Evolutionary conservation across 2,329 filamentous ascomycete genomes (phyloP).

Genomic region (Monilinia aucupariae): DNA sequence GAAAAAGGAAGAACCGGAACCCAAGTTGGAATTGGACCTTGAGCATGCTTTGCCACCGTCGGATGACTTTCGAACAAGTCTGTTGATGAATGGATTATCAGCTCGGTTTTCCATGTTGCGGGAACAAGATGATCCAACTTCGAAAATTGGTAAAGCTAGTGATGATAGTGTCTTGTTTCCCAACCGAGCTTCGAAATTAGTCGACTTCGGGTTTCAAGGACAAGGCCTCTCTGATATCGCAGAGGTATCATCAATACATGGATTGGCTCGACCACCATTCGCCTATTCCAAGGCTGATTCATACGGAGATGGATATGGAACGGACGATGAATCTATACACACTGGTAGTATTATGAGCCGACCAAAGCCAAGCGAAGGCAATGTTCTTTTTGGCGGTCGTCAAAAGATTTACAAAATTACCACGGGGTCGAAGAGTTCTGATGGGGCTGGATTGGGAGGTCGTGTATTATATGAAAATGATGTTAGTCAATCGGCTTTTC

Average conservation of each 20-base stretch:
- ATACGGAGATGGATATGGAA: constrained; percentile 55
- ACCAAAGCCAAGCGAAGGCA: constrained; percentile 78
- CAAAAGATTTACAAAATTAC: constrained; percentile 93
- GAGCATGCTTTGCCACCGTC: constrained; percentile 67
- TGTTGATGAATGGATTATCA: constrained; percentile 92
- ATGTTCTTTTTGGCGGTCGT: constrained; percentile 86
- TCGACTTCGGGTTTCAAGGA: constrained; percentile 51
- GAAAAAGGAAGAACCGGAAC: constrained; percentile 45
- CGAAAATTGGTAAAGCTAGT: constrained; percentile 86
- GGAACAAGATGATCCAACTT: constrained; percentile 87
- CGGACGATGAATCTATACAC: constrained; percentile 59
- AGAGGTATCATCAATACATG: constrained; percentile 77
- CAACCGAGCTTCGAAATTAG: constrained; percentile 75
- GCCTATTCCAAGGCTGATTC: constrained; percentile 59
- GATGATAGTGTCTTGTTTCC: constrained; percentile 85
- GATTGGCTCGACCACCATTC: constrained; percentile 54
- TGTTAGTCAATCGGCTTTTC: constrained; percentile 75
- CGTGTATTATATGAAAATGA: constrained; percentile 82
- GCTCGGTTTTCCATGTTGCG: constrained; percentile 94
- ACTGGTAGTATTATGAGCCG: constrained; percentile 75
- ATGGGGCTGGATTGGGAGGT: constrained; percentile 51
- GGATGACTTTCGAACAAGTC: constrained; percentile 90
- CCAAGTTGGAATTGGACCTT: constrained; percentile 66
- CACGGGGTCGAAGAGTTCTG: constrained; percentile 41
- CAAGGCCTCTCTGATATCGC: constrained; percentile 74